Conservation (phyloP, 495 filamentous ascomycete genomes). For the Penicillium bialowiezense region DNA sequence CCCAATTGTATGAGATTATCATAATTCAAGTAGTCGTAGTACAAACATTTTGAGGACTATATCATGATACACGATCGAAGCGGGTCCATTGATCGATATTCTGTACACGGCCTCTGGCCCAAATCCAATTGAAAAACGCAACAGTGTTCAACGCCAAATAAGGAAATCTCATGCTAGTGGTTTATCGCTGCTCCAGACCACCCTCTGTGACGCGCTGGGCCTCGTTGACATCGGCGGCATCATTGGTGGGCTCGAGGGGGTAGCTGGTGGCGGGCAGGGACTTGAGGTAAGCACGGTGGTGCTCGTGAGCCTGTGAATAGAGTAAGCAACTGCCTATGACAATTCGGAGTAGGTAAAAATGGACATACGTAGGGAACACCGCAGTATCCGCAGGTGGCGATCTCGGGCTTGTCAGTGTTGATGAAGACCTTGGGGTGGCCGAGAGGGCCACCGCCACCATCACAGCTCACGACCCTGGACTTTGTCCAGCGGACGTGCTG, state of each 20-base stretch:
- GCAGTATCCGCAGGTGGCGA: constrained; percentile 86
- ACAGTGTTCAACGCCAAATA: constrained; percentile 44
- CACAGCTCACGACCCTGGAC: constrained; percentile 75
- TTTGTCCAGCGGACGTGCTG: constrained; percentile 92
- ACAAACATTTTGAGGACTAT: constrained; percentile 17
- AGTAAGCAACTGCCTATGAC: background rate
- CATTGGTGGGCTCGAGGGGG: constrained; percentile 57
- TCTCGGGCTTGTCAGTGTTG: constrained; percentile 96
- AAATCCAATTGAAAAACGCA: constrained; percentile 24
- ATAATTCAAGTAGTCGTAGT: constrained; percentile 19
- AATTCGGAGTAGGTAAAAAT: background rate
- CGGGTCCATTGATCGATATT: constrained; percentile 32
- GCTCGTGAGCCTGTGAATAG: constrained; percentile 69
- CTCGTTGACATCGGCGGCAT: constrained; percentile 53
- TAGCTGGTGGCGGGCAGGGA: constrained; percentile 75
- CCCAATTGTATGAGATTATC: constrained; percentile 13
- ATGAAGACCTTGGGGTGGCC: constrained; percentile 95
- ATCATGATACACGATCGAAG: constrained; percentile 14
- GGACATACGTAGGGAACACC: constrained; percentile 87
- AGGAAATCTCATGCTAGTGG: constrained; percentile 31
- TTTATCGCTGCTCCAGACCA: constrained; percentile 51
- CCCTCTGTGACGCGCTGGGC: constrained; percentile 52
- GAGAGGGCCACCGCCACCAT: constrained; percentile 88
- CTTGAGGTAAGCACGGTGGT: constrained; percentile 77
- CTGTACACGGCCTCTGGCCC: constrained; percentile 34